Base-by-base conservation (phyloP, 306 rosid genomes). In the Cercis canadensis region DNA sequence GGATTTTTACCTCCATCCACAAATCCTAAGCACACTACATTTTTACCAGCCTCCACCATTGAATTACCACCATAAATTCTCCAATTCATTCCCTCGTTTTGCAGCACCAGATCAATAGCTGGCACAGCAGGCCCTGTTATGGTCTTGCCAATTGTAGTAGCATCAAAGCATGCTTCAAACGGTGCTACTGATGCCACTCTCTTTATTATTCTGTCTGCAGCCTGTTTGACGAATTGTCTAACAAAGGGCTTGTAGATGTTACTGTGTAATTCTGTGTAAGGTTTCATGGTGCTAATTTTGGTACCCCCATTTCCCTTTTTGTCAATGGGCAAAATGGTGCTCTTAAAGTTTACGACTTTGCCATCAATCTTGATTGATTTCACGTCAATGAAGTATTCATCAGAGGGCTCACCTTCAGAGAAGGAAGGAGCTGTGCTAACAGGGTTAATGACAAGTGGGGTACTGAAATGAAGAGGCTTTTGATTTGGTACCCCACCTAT, bases 11-110 rank as follows among this genome's bases (percentile, higher is more conserved):
- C 47, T 8, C 47, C 47, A 43, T 43, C 47, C 47, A 72, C 60
- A 59, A 72, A 72, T 39, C 59, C 68, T 33, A 72, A 60, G 10
- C 76, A 72, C 49, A 59, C 0, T 5, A 61, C 67, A 6, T 72
- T 17, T 16, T 60, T 21, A 24, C 39, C 49, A 17, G 47, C 41
- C 55, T 55, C 60, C 49, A 72, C 76, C 61, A 57, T 57, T 31
- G 58, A 70, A 70, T 70, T 57, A 7, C 13, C 46, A 58, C 66
- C 75, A 29, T 8, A 6, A 29, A 45, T 70, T 39, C 43, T 57
- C 75, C 47, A 57, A 58, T 24, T 24, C 1, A 24, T 3, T 24
- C 29, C 29, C 29, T 24, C 29, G 29, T 24, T 24, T 24, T 24
- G 29, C 29, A 24, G 29, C 29, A 1, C 29, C 29, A 24, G 29